These are phyloP conservation scores for Diutina catenulata DNA, from an alignment of 1,139 yeast species.

Conservation along the genomic window DNA sequence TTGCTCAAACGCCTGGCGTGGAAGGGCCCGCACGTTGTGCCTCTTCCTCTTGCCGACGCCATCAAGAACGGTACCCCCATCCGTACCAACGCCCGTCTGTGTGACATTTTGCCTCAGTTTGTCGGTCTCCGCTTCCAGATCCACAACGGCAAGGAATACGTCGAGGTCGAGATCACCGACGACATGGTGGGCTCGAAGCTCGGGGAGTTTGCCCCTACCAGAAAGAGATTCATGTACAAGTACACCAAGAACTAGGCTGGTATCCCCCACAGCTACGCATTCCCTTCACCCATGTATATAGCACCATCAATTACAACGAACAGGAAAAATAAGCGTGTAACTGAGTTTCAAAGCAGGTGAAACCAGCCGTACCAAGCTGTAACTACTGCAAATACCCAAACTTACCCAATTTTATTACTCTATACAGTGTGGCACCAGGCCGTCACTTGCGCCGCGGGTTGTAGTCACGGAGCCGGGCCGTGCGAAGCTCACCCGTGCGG, in stretches of 20 bases:
- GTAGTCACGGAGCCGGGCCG: constrained; percentile 49
- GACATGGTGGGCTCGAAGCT: constrained; percentile 97
- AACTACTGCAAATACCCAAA: too few species aligned
- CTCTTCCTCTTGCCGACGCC: constrained; percentile 83
- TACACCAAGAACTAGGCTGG: constrained; percentile 51
- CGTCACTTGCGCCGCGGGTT: constrained; percentile 19
- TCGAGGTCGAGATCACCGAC: constrained; percentile 75
- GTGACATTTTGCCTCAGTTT: constrained; percentile 90
- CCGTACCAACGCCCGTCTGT: constrained; percentile 87
- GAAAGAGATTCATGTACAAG: constrained; percentile 78
- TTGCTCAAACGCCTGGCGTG: constrained; percentile 61
- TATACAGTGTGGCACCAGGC: too few species aligned
- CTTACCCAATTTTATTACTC: too few species aligned
- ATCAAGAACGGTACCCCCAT: constrained; percentile 71
- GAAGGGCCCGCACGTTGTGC: constrained; percentile 94
- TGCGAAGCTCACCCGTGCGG: constrained; percentile 73
- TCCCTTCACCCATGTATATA: too few species aligned
- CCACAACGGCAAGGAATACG: constrained; percentile 93
- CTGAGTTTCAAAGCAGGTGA: background rate
- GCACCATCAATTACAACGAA: too few species aligned
- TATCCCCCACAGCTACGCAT: too few species aligned
- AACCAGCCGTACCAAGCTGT: background rate
- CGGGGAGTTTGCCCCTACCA: constrained; percentile 91
- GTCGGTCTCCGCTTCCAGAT: constrained; percentile 91
- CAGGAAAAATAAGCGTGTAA: too few species aligned